Base-by-base conservation (phyloP, 352 stramenopile genomes). In the Phytophthora aleatoria region DNA sequence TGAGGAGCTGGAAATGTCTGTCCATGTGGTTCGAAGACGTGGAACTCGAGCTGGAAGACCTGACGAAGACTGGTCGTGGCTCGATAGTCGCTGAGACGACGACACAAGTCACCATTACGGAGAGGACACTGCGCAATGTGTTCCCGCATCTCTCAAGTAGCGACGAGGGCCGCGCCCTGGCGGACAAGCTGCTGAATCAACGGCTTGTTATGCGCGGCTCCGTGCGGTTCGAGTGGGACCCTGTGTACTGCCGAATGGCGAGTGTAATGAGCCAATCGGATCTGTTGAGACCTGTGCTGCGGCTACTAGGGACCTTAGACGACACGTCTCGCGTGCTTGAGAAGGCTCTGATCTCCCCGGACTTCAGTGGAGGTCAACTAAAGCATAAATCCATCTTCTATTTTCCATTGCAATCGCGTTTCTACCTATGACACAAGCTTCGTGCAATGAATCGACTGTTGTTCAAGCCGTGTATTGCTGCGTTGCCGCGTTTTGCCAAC, bases 11-110 rank as follows among this genome's bases (percentile, higher is more conserved):
- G 60, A 49, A 48, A 26, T 67, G 27, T 5, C 10, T 62, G 10
- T 67, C 44, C 3, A 28, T 53, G 2, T 67, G 60, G 60, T 67
- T 62, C 13, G 0, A 53, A 44, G 42, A 61, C 9, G 35, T 61
- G 7, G 35, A 56, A 8, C 45, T 61, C 7, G 50, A 61, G 27
- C 26, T 61, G n/a, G 35, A 62, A 10, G 50, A 26, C 0, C n/a
- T 67, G 20, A 20, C 42, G 11, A 62, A 62, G 15, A 43, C 15
- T 5, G 27, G 28, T 35, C 3, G 7, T 7, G 43, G 24, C 15
- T 50, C 35, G 20, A 3, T 64, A 5, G 30, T 57, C 5, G 57
- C 57, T 27, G 35, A 20, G 5, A 64, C 35, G 3, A 56, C 27
- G 3, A 57, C 45, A 26, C 50, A 13, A 13, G 26, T 65, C 20